phyloP scores from a whole-genome alignment of 441 rosid genomes.

The Gossypium aridum region DNA sequence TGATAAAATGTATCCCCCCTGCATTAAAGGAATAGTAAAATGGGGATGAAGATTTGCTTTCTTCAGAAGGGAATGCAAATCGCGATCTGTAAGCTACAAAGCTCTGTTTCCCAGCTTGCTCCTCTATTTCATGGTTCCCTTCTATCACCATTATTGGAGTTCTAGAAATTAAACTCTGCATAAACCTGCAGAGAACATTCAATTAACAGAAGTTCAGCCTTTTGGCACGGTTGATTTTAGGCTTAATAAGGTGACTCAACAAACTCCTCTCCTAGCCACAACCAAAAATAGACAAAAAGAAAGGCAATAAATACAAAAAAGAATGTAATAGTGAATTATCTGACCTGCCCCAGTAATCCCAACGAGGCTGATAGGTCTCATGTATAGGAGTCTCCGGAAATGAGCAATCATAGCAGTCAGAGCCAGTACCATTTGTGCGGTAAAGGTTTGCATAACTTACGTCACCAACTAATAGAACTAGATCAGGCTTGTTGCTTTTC shows the following conservation, averaged over 20 bases:
- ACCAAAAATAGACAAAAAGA: neutral
- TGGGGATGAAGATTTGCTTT: slow-evolving; percentile 27
- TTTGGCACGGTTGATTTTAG: too few relatives aligned
- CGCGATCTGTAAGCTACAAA: slow-evolving; percentile 34
- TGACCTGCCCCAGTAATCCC: slow-evolving; percentile 97
- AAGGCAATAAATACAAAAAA: neutral
- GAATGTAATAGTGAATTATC: neutral
- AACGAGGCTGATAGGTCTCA: slow-evolving; percentile 83
- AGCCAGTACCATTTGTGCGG: slow-evolving; percentile 60
- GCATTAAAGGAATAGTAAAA: slow-evolving; percentile 39
- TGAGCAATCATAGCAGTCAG: slow-evolving; percentile 49
- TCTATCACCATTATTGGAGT: slow-evolving; percentile 37
- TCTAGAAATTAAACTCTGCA: slow-evolving; percentile 31
- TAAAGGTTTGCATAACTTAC: slow-evolving; percentile 68
- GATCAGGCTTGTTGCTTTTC: slow-evolving; percentile 65
- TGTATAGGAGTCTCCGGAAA: slow-evolving; percentile 35
- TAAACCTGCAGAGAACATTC: slow-evolving; percentile 18
- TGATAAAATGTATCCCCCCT: slow-evolving; percentile 39
- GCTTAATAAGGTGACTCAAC: neutral
- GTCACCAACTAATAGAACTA: slow-evolving; percentile 53
- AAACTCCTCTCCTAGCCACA: neutral
- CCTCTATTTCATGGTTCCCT: slow-evolving; percentile 40
- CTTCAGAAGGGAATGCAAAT: slow-evolving; percentile 36
- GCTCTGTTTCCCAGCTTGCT: slow-evolving; percentile 28
- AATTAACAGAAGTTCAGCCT: neutral